These are phyloP conservation scores for Eimeria necatrix DNA, from an alignment of 169 alveolate genomes.

Conservation along the genomic window DNA sequence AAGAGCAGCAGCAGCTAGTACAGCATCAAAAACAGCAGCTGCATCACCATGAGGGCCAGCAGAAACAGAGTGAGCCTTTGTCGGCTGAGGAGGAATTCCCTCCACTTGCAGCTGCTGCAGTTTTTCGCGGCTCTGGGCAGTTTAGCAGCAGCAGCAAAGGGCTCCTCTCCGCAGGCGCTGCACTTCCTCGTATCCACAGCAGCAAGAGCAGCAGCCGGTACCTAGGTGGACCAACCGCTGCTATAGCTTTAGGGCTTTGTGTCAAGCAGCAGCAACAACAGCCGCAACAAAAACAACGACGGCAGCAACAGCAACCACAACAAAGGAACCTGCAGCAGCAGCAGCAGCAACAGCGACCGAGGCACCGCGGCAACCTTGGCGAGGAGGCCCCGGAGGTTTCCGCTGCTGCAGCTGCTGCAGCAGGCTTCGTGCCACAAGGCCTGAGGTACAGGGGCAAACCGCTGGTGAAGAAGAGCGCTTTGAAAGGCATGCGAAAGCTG, in stretches of 20 bases:
- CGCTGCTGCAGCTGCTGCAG: conserved; percentile 60
- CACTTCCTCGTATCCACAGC: neutral
- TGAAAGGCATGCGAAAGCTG: conserved; percentile 32
- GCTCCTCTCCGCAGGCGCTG: neutral
- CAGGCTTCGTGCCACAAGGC: neutral
- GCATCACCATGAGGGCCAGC: neutral
- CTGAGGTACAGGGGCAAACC: neutral
- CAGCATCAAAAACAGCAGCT: neutral
- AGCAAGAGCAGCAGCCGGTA: neutral
- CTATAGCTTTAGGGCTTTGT: neutral
- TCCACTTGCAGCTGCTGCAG: neutral
- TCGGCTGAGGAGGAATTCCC: neutral
- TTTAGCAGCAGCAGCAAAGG: neutral
- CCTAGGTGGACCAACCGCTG: conserved; percentile 2
- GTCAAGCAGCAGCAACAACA: conserved; percentile 18
- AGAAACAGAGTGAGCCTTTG: too few relatives aligned
- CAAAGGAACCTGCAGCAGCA: neutral
- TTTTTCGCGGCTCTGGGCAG: neutral
- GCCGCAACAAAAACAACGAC: neutral
- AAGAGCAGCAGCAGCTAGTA: neutral
- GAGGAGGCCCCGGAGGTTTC: neutral
- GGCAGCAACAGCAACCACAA: neutral
- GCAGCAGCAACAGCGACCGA: neutral
- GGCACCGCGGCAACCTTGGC: neutral
- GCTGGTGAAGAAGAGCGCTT: neutral